Evolutionary conservation across 768 basidiomycete genomes (phyloP), one percentile per base, ranked within the genome.

Genomic region (Mycena vitilis): DNA sequence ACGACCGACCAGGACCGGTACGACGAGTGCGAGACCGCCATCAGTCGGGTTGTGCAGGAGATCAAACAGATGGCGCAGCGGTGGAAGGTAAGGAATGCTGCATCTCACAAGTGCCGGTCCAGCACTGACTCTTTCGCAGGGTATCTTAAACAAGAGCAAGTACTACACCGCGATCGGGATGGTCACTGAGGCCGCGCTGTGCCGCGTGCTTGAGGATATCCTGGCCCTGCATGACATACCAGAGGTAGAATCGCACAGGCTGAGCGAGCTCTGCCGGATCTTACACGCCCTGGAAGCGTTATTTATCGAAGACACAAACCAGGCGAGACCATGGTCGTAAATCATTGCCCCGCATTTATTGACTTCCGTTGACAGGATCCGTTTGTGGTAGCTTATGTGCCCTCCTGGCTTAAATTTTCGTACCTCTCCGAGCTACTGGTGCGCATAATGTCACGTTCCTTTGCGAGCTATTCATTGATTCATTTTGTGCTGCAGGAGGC

Each of bases 401-500:
- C 94, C 2, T 91, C 89, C 15, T 98, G 96, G 96, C 84, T 98
- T 73, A 97, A 97, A 78, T 97, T 94, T 78, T 95, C 93, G 22
- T 98, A 98, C 78, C 84, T 98, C 6, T 94, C 94, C 2, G 96
- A 98, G 78, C 85, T 98, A 15, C 77, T 98, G 84, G 95, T 96
- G 67, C 53, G 92, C 84, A 34, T 4, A 61, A 53, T 47, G n/a
- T n/a, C n/a, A n/a, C n/a, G n/a, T n/a, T n/a, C 25, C 10, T 57
- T 37, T 34, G 8, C 44, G 38, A 13, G 4, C n/a, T 34, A 49
- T 63, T 55, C 48, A 49, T 40, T 22, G n/a, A 20, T 45, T 54
- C 30, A 13, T 62, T 54, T 34, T 22, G n/a, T 30, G 36, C 10
- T 13, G 44, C 40, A 54, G 95, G 95, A 95, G 79, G 96, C 95